Evolutionary conservation across 2,329 filamentous ascomycete genomes (phyloP).

Genomic region (Phialocephala subalpina): DNA sequence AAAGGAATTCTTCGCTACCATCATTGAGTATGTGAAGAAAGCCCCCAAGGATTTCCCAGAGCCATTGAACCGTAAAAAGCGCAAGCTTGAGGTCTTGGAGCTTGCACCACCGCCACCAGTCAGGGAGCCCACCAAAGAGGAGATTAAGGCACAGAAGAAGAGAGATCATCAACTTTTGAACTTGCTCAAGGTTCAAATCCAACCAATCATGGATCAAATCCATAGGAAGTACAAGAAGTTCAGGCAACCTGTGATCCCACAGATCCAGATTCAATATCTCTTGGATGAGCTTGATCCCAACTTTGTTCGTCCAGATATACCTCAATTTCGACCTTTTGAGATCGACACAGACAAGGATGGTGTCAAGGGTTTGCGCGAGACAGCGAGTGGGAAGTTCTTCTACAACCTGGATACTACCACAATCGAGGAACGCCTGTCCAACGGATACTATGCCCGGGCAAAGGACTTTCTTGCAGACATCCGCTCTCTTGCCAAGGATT

Average conservation of each 20-base stretch:
- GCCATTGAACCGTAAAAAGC: slow-evolving; percentile 84
- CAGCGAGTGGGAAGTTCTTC: slow-evolving; percentile 81
- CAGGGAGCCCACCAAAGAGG: slow-evolving; percentile 74
- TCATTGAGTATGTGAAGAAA: slow-evolving; percentile 80
- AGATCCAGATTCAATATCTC: slow-evolving; percentile 78
- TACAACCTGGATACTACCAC: slow-evolving; percentile 94
- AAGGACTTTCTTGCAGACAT: slow-evolving; percentile 92
- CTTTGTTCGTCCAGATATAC: slow-evolving; percentile 61
- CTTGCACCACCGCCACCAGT: slow-evolving; percentile 77
- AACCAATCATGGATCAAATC: slow-evolving; percentile 97
- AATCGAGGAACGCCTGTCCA: slow-evolving; percentile 95
- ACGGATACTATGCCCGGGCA: slow-evolving; percentile 93
- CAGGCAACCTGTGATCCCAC: slow-evolving; percentile 79
- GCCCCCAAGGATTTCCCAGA: slow-evolving; percentile 88
- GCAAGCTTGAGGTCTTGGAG: slow-evolving; percentile 79
- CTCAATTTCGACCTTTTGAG: slow-evolving; percentile 77
- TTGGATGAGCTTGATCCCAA: slow-evolving; percentile 84
- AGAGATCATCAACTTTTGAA: slow-evolving; percentile 87
- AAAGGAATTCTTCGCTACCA: slow-evolving; percentile 79
- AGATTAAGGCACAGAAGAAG: slow-evolving; percentile 81
- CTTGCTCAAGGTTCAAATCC: slow-evolving; percentile 84
- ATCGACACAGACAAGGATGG: slow-evolving; percentile 82
- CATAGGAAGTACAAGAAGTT: slow-evolving; percentile 91
- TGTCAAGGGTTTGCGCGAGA: slow-evolving; percentile 78
- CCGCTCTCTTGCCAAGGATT: slow-evolving; percentile 83